Base-by-base conservation (phyloP, 768 basidiomycete genomes). In the Suillus spraguei region DNA sequence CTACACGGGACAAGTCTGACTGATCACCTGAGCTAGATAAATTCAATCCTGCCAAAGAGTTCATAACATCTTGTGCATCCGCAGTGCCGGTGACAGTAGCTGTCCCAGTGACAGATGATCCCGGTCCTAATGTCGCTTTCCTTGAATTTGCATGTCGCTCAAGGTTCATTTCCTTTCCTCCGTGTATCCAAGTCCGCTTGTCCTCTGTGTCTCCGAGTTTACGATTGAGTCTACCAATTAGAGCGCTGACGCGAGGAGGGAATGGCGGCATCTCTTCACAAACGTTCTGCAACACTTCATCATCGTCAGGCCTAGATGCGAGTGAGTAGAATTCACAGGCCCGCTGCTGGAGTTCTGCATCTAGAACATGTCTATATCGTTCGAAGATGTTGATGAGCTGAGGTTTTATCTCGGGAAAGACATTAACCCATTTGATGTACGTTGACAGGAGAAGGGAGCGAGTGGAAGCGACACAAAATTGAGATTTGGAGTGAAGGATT, bases 201-300 rank as follows among this genome's bases (percentile, higher is more conserved):
- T 98, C 95, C 65, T 94, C 93, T n/a, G 92, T 92, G 68, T 95
- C 93, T 6, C 89, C 90, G 41, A 93, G 90, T 72, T 96, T 97
- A 72, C 87, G 89, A 74, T 97, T 92, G 46, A 99, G 79, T 56
- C 95, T 85, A 54, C 87, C 92, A 58, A 97, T 81, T 9, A 99
- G 81, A 2, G 96, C 91, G 63, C 95, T 97, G 67, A 94, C 92
- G 54, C 97, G 87, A 60, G 97, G 92, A 4, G 97, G 96, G 83
- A 97, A 99, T 5, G 97, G 95, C 1, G 97, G 97, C 90, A 99
- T 99, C 77, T 99, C 97, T 75, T 99, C 97, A 74, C 96, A 98
- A 16, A 99, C 87, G 66, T 94, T 93, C 72, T 95, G 92, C 49
- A 99, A 80, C 50, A 99, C 82, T 66, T 95, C 95, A 69, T 99